Percentiles rank a stretch among this genome's conserved stretches.
These are phyloP conservation scores for Cynara cardunculus DNA, from an alignment of 129 eudicot species.

Conservation along the genomic window DNA sequence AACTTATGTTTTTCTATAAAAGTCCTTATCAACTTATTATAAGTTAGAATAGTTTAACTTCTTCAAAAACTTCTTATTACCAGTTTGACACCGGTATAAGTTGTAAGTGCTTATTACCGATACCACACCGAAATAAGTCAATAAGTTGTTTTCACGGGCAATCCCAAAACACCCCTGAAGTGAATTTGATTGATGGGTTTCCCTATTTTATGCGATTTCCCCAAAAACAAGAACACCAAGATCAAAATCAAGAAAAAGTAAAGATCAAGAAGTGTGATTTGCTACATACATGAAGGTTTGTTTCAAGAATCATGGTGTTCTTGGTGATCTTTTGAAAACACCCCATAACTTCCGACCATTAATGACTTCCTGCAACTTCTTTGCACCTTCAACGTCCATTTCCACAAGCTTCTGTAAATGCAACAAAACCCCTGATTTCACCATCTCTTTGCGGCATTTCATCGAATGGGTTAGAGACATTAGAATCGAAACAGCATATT, in stretches of 20 bases:
- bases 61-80: too few relatives aligned
- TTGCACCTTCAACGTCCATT: slow-evolving; percentile 64
- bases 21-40: too few relatives aligned
- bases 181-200: too few relatives aligned
- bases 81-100: too few relatives aligned
- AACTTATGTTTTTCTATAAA: too few relatives aligned
- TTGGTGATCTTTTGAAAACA: slow-evolving; percentile 43
- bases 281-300: not conserved
- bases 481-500: slow-evolving; percentile 47
- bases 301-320: slow-evolving; percentile 12
- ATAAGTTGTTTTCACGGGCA: too few relatives aligned
- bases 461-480: slow-evolving; percentile 45
- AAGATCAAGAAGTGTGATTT: not conserved
- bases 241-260: not conserved
- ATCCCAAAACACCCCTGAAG: too few relatives aligned
- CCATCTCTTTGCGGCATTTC: slow-evolving; percentile 67
- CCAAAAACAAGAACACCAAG: not conserved
- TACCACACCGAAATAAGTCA: too few relatives aligned
- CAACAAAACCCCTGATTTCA: slow-evolving; percentile 49
- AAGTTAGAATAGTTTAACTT: too few relatives aligned
- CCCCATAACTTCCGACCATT: slow-evolving; percentile 66
- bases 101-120: too few relatives aligned
- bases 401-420: slow-evolving; percentile 59
- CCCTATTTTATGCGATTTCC: too few relatives aligned
- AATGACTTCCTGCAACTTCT: slow-evolving; percentile 56